Conservation (phyloP, 2,329 filamentous ascomycete genomes). For the Xylariaceae sp. region DNA sequence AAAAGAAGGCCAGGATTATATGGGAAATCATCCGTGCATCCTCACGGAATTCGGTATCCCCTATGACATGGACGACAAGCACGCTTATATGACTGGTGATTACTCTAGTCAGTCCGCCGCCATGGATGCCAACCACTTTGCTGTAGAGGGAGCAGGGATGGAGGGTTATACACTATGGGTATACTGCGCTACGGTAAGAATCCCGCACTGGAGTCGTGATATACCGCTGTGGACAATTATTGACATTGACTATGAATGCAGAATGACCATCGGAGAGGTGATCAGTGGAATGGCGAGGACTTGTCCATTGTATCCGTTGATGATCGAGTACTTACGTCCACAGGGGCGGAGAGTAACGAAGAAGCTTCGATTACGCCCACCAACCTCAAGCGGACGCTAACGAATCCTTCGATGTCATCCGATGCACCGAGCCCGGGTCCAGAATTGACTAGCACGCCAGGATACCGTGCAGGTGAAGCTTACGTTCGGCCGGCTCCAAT, state of each 20-base stretch:
- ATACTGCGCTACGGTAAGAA: conserved; percentile 64
- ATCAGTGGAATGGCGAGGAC: conserved; percentile 97
- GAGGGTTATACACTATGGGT: conserved; percentile 89
- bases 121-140: conserved; percentile 94
- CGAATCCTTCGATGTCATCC: conserved; percentile 61
- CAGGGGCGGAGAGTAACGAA: conserved; percentile 42
- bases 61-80: conserved; percentile 96
- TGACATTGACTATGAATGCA: conserved; percentile 31
- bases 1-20: conserved; percentile 80
- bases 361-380: conserved; percentile 61
- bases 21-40: conserved; percentile 82
- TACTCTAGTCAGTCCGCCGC: conserved; percentile 89
- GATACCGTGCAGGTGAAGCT: conserved; percentile 86
- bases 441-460: conserved; percentile 58
- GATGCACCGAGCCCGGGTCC: conserved; percentile 47
- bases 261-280: conserved; percentile 85
- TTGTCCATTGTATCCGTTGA: conserved; percentile 84
- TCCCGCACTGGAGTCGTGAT: background rate
- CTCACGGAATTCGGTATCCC: conserved; percentile 96
- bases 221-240: conserved; percentile 17
- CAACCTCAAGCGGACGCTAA: conserved; percentile 70
- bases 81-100: conserved; percentile 92
- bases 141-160: conserved; percentile 73
- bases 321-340: conserved; percentile 56
- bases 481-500: conserved; percentile 84